Base-by-base conservation (phyloP, 768 basidiomycete species). In the Boletus rubescentipes region DNA sequence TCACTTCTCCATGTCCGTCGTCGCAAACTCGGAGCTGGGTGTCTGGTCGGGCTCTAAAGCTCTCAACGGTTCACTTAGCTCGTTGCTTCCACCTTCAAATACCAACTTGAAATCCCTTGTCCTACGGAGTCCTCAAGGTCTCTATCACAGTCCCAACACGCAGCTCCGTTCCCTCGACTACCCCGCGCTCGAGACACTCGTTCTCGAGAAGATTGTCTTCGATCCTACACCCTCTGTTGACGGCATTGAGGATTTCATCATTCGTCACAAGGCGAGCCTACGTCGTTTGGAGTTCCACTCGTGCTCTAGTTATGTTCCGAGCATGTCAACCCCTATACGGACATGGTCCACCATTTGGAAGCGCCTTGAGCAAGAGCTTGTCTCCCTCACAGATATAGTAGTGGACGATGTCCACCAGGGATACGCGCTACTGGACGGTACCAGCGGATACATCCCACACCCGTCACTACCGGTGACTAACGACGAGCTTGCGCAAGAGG, bases 11-110 rank as follows among this genome's bases (percentile, higher is more conserved):
- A 60, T 70, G 45, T 60, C 68, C 12, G 54, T 70, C 30, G 61
- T 72, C 30, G 59, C 68, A n/a, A 70, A 70, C 58, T 64, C 64
- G 15, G 70, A 68, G 36, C 55, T 72, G 16, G 49, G 59, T 18
- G 45, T 29, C 30, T 70, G 68, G 70, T 70, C 70, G 2, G 68
- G 68, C 4, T 72, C 68, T 2, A 70, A 72, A 46, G 50, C 60
- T 2, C 43, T 61, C 20, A 70, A 70, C 5, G 59, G 64, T 2
- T 55, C 70, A 0, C 51, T 72, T 39, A 58, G 55, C 43, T 55
- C 68, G 32, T 37, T 71, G 0, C 59, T 70, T 15, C 68, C 68
- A 11, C 11, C 49, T 3, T 47, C 68, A 2, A 68, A 61, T 1
- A 0, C 21, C 39, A 58, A 51, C 18, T 18, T 70, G 29, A 64